Percentiles rank a stretch among this genome's conserved stretches.
These are phyloP conservation scores for Phytophthora pini DNA, from an alignment of 352 stramenopile species.

Conservation along the genomic window DNA sequence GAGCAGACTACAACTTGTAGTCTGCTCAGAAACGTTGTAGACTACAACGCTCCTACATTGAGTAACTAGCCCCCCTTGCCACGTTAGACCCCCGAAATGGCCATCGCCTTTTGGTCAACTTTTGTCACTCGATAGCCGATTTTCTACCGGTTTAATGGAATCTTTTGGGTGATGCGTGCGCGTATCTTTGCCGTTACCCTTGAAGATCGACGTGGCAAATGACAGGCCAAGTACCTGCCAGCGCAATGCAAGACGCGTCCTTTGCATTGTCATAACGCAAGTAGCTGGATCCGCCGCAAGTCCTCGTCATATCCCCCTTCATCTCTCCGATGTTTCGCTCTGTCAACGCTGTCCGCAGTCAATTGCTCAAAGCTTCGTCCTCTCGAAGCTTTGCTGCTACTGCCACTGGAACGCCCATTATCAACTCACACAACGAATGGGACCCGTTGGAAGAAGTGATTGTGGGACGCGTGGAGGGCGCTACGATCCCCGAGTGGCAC, in stretches of 20 bases:
- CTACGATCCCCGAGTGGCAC: slow-evolving; percentile 93
- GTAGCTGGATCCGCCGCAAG: slow-evolving; percentile 16
- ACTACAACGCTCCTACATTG: too few species aligned
- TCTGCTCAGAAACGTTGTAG: too few species aligned
- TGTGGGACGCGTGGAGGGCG: slow-evolving; percentile 86
- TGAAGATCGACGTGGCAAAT: slow-evolving; percentile 26
- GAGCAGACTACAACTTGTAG: too few species aligned
- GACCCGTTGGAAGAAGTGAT: slow-evolving; percentile 92
- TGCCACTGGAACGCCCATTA: slow-evolving; percentile 56
- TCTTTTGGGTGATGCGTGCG: slow-evolving; percentile 1
- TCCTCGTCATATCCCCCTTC: neutral
- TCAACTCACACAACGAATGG: slow-evolving; percentile 94
- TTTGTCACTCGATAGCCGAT: neutral
- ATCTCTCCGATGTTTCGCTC: slow-evolving; percentile 19
- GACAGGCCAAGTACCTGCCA: slow-evolving; percentile 13
- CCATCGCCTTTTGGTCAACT: neutral
- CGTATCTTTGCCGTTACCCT: slow-evolving; percentile 20
- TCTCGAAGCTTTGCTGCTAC: slow-evolving; percentile 26
- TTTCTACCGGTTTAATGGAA: slow-evolving; percentile 2
- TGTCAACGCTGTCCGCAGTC: slow-evolving; percentile 1
- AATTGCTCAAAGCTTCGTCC: slow-evolving; percentile 12
- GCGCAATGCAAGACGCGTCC: slow-evolving; percentile 8
- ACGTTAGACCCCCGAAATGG: neutral
- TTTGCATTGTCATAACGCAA: slow-evolving; percentile 22
- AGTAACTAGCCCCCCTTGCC: too few species aligned